Base-by-base conservation (phyloP, 352 stramenopile genomes). In the Phytophthora pisi region DNA sequence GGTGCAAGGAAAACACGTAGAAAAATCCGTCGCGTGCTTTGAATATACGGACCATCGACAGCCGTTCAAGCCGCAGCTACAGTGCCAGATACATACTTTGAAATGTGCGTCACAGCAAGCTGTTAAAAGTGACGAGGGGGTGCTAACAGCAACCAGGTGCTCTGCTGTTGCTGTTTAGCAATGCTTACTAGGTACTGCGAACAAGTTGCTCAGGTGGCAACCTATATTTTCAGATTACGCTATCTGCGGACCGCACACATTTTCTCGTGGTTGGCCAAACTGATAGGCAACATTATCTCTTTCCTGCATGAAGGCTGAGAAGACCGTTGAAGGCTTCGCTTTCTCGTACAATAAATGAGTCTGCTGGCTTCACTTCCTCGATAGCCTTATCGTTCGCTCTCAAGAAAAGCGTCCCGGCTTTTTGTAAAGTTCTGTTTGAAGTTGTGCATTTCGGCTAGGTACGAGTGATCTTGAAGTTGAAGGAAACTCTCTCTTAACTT, bases 401-500 rank as follows among this genome's bases (percentile, higher is more conserved):
- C 9, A 42, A 45, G 4, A 8, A n/a, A 8, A 13, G 4, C 38
- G 38, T 15, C 13, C 38, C 38, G 28, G 23, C 5, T 62, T 54
- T 34, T 62, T 57, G 16, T 30, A 7, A 45, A n/a, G 13, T 30
- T 30, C 18, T 18, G 6, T 46, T 57, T 45, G 38, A 23, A 31
- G 49, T 20, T 46, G 23, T 45, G 16, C 4, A 24, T 31, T 57
- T 46, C 51, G 28, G n/a, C 16, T 57, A 57, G 11, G 30, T 57
- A 30, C 51, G 51, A 57, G 3, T 11, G 28, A 57, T 36, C n/a
- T 58, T 58, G 51, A 58, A 58, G 51, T 58, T 58, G 51, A 58
- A 58, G 51, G 34, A 20, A 58, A 58, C 51, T 58, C 2, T 45
- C 20, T n/a, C n/a, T n/a, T n/a, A n/a, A n/a, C n/a, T 20, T 20